Evolutionary conservation across 306 rosid species (phyloP), one percentile per base, ranked within the genome.

Genomic region (Rosa rugosa): DNA sequence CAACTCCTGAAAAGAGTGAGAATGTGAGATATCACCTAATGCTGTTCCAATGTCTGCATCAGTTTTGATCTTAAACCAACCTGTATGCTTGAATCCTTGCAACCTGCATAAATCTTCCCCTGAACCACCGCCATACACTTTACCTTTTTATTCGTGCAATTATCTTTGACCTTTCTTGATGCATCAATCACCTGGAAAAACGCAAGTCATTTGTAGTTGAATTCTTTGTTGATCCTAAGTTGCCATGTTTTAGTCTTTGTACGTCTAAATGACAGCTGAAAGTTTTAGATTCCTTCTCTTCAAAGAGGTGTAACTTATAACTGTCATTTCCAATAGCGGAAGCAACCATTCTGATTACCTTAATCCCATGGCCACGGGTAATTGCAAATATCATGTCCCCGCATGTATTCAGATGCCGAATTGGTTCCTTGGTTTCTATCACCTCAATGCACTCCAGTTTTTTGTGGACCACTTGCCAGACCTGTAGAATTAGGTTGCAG

Each of bases 11-110:
- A 77, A 80, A 75, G 56, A 76, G 64, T 38, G 66, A 69, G 23
- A 80, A 82, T 22, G 44, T 86, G 14, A 38, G 71, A 67, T 73
- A 69, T 25, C 53, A 73, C 38, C 38, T 13, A 22, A 22, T 54
- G 77, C 53, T 76, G 63, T 69, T 72, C 72, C 36, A 57, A 14
- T 54, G 66, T 78, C 51, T 79, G 23, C 64, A 17, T 27, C 50
- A 64, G 42, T 81, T 49, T 38, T 27, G 40, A 62, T 12, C 18
- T 38, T 18, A 45, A 80, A 80, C 86, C 65, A 75, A 90, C 97
- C 86, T 87, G 90, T 83, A 92, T 90, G 87, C 94, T 90, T 81
- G 97, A 87, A 83, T 92, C 88, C 50, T 88, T 81, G 88, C 93
- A 92, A 60, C 97, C 97, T 76, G 79, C 87, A 54, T 87, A 92